Conservation (phyloP, 345 rosid genomes). For the Gossypium turneri region DNA sequence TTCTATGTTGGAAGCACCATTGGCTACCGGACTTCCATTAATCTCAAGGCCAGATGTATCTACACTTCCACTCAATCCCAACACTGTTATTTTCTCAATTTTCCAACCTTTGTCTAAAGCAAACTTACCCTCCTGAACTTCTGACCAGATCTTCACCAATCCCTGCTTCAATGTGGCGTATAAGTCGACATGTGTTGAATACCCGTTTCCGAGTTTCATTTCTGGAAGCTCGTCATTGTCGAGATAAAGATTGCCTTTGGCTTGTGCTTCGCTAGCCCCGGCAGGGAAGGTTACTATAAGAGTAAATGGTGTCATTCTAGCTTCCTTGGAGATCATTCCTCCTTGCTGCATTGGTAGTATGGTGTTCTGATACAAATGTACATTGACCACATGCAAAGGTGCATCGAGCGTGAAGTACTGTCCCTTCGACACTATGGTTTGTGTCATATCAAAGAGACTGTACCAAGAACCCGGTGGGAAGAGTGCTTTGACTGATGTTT, state of each 20-base stretch:
- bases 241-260: slow-evolving; percentile 64
- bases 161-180: slow-evolving; percentile 58
- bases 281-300: slow-evolving; percentile 75
- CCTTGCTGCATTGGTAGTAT: slow-evolving; percentile 94
- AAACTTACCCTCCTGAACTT: slow-evolving; percentile 66
- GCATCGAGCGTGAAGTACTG: slow-evolving; percentile 59
- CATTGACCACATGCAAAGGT: slow-evolving; percentile 75
- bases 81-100: slow-evolving; percentile 56
- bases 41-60: slow-evolving; percentile 40
- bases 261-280: slow-evolving; percentile 57
- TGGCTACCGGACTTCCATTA: slow-evolving; percentile 32
- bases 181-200: slow-evolving; percentile 56
- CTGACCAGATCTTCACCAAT: slow-evolving; percentile 72
- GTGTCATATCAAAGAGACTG: slow-evolving; percentile 69
- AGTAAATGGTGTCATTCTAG: slow-evolving; percentile 75
- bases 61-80: slow-evolving; percentile 59
- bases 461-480: slow-evolving; percentile 97
- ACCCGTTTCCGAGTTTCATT: slow-evolving; percentile 76
- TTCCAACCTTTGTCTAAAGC: slow-evolving; percentile 75
- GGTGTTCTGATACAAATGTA: slow-evolving; percentile 74
- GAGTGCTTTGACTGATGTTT: slow-evolving; percentile 62
- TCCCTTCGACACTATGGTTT: slow-evolving; percentile 51
- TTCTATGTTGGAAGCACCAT: slow-evolving; percentile 24
- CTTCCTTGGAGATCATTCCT: slow-evolving; percentile 73
- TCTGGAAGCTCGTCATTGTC: slow-evolving; percentile 90